Evolutionary conservation across 108 stramenopile genomes (phyloP).

Genomic region (Nitzschia sp.): DNA sequence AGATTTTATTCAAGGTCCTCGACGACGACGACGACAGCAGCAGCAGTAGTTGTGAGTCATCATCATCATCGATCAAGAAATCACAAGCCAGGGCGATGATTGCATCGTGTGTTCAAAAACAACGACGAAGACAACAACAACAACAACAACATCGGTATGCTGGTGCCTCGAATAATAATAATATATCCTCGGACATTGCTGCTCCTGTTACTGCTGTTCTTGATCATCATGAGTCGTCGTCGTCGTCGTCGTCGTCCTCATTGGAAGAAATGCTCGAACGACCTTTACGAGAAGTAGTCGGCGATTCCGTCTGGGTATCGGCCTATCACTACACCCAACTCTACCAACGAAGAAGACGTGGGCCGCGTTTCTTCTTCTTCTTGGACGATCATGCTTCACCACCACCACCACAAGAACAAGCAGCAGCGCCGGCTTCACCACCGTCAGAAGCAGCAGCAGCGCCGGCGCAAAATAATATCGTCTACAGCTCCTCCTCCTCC

Average conservation of each 20-base stretch:
- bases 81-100: conserved; percentile 2
- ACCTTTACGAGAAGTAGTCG: background rate
- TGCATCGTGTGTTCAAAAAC: background rate
- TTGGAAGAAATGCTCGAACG: background rate
- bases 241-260: background rate
- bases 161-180: background rate
- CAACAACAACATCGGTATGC: background rate
- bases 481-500: too few relatives aligned
- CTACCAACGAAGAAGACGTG: background rate
- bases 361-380: too few relatives aligned
- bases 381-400: too few relatives aligned
- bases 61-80: too few relatives aligned
- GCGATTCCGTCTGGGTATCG: background rate
- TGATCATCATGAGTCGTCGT: background rate
- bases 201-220: background rate
- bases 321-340: background rate
- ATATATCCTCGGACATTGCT: background rate
- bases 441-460: too few relatives aligned
- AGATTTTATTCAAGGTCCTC: background rate
- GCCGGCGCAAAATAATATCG: too few relatives aligned
- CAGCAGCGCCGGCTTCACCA: too few relatives aligned
- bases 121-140: too few relatives aligned
- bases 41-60: too few relatives aligned
- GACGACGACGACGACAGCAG: background rate
- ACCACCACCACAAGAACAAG: too few relatives aligned